phyloP scores from a whole-genome alignment of 352 stramenopile genomes.

The Pythium rhizo-oryzae region DNA sequence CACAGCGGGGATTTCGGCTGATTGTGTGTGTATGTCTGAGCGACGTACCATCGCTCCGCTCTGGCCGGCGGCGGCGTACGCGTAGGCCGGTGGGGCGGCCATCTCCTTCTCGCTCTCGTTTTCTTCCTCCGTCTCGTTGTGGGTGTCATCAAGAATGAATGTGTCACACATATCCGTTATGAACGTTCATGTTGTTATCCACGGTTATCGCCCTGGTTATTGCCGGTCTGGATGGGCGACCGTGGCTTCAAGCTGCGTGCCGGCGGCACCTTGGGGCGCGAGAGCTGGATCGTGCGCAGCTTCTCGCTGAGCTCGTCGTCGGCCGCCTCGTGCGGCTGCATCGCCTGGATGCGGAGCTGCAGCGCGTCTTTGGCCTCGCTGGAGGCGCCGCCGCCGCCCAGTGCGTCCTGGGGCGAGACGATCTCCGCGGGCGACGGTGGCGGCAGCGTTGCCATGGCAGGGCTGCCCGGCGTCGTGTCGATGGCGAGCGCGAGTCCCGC shows the following conservation, averaged over 20 bases:
- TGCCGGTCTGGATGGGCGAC: constrained; percentile 9
- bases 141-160: constrained; percentile 17
- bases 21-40: not conserved
- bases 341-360: constrained; percentile 8
- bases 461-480: not conserved
- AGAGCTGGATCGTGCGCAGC: constrained; percentile 69
- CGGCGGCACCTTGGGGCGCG: constrained; percentile 47
- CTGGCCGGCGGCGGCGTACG: not conserved
- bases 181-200: constrained; percentile 12
- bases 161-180: constrained; percentile 23
- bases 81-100: constrained; percentile 11
- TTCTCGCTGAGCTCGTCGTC: constrained; percentile 69
- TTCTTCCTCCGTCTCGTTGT: not conserved
- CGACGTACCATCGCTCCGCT: constrained; percentile 9
- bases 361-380: not conserved
- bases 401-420: not conserved
- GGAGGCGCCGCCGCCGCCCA: not conserved
- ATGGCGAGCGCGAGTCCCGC: not conserved
- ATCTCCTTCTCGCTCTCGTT: constrained; percentile 4
- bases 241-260: constrained; percentile 38
- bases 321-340: constrained; percentile 32
- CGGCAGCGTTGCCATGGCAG: not conserved
- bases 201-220: constrained; percentile 25
- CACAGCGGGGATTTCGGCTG: no score
- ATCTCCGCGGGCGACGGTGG: not conserved